Base-by-base conservation (phyloP, 768 basidiomycete genomes). In the Dacryopinax primogenitus region DNA sequence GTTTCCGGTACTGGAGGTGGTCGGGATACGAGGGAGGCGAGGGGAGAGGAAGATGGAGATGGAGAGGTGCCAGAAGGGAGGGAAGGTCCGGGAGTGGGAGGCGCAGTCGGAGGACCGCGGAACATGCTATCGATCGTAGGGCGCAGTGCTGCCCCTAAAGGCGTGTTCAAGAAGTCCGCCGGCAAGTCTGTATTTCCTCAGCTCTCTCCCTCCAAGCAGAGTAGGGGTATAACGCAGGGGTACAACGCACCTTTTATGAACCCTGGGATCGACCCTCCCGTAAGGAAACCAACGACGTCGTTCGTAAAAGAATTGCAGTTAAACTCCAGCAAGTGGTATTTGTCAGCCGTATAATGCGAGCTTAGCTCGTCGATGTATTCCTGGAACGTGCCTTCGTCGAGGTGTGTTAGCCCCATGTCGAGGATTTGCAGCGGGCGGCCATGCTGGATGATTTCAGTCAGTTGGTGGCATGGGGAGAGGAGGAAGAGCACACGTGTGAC, bases 281-380 rank as follows among this genome's bases (percentile, higher is more conserved):
- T 95, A 61, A 97, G 75, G 72, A 96, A 93, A 1, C 88, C 92
- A 34, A 92, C 76, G 66, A 85, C 85, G 68, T 95, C 92, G 66
- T 87, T 90, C 1, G 92, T 93, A 69, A 97, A 97, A 1, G 90
- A 88, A 74, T 97, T 97, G 75, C 93, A 96, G 71, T 96, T 96
- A 69, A 94, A 94, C 44, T 95, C 91, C 87, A 75, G 69, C 51
- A 77, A 63, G 58, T 77, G 74, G 65, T 76, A 76, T 78, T 92
- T 92, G 71, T 93, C 92, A 1, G 90, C 87, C 1, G 91, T 93
- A 72, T 93, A 99, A 67, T 87, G 84, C 3, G 85, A 79, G 34
- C 82, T 78, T 76, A 96, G 82, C 64, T 86, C 87, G 0, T 75
- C 69, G 45, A 99, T 67, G 74, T 94, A 98, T 37, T 97, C 92